Evolutionary conservation across 106 monocot genomes (phyloP).

Genomic region (Dendrobium chrysotoxum): DNA sequence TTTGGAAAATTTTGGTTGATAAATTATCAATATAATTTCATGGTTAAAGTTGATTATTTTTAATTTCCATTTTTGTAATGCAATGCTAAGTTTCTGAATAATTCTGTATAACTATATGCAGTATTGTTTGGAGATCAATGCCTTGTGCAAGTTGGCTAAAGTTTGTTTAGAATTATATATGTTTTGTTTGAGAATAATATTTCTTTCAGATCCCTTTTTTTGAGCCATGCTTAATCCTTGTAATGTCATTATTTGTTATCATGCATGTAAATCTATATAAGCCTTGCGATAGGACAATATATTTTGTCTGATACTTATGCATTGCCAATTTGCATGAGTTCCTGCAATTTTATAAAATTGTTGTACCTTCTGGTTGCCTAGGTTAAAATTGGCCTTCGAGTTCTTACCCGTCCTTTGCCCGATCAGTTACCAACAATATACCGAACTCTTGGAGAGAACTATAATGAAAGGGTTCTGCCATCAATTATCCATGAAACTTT

Average conservation of each 20-base stretch:
- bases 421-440: slow-evolving; percentile 62
- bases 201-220: background rate
- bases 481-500: slow-evolving; percentile 83
- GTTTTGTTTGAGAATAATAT: background rate
- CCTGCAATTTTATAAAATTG: background rate
- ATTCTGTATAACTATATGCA: background rate
- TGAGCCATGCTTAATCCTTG: background rate
- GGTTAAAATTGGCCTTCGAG: slow-evolving; percentile 66
- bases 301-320: background rate
- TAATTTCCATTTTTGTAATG: background rate
- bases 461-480: slow-evolving; percentile 71
- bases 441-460: slow-evolving; percentile 63
- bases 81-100: background rate
- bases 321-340: background rate
- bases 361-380: slow-evolving; percentile 4
- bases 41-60: background rate
- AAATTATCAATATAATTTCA: background rate
- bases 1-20: background rate
- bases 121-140: background rate
- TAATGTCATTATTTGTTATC: background rate
- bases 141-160: background rate
- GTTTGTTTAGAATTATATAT: background rate
- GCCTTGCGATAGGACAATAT: background rate
- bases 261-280: background rate
- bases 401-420: slow-evolving; percentile 53